Evolutionary conservation across 1,284 basidiomycete genomes (phyloP).

Genomic region (Naganishia liquefaciens): DNA sequence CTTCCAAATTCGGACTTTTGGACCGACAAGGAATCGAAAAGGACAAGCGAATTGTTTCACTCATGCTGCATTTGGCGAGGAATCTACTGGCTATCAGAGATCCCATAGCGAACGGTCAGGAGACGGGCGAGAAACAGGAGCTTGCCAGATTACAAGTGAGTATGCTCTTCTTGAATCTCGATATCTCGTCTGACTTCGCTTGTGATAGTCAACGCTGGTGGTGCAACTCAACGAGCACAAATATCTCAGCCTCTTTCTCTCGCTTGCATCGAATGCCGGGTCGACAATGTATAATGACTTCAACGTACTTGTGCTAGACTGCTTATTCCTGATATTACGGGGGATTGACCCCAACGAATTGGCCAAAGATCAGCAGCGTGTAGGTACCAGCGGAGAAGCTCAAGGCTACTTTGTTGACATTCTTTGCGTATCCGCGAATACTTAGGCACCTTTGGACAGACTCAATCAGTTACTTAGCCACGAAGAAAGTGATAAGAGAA

Average conservation of each 20-base stretch:
- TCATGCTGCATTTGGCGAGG: constrained; percentile 83
- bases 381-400: constrained; percentile 47
- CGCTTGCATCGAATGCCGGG: constrained; percentile 73
- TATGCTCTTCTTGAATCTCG: not conserved
- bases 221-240: constrained; percentile 69
- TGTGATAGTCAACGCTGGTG: constrained; percentile 64
- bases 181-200: not conserved
- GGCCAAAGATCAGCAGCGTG: constrained; percentile 68
- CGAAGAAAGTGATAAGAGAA: constrained; percentile 66
- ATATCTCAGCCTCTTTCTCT: constrained; percentile 74
- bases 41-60: constrained; percentile 80
- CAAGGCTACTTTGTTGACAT: not conserved
- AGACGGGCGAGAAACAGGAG: constrained; percentile 72
- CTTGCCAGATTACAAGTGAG: constrained; percentile 68
- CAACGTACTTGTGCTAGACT: constrained; percentile 87
- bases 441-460: constrained; percentile 63
- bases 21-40: constrained; percentile 62
- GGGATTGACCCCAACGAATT: constrained; percentile 68
- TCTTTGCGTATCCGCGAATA: not conserved
- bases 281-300: constrained; percentile 74
- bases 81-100: constrained; percentile 90
- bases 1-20: constrained; percentile 10
- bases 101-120: constrained; percentile 65
- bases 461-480: constrained; percentile 69
- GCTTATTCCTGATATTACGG: constrained; percentile 81